Evolutionary conservation across 2,329 filamentous ascomycete genomes (phyloP), one percentile per base, ranked within the genome.

Genomic region (Penicillium griseofulvum): DNA sequence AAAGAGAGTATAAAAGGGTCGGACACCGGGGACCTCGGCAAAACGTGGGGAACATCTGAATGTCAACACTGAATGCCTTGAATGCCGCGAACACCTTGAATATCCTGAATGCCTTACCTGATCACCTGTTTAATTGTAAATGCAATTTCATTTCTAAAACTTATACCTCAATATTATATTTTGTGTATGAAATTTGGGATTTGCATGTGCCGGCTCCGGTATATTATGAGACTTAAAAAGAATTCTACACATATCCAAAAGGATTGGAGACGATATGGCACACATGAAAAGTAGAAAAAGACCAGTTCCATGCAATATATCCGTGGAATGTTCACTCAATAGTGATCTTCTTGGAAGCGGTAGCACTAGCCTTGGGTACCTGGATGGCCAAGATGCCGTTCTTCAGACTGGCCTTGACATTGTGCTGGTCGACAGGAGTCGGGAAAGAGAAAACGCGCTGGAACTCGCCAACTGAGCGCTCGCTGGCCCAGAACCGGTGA

Each of bases 381-480:
- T 79, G 65, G 39, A 87, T 78, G 52, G 74, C 80, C 50, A 87
- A 70, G 51, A 87, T 78, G 11, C 84, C 84, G 63, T 86, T 80
- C 75, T 82, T 85, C 69, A 87, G 67, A 50, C 73, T 81, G 19
- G 84, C 84, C 72, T 80, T 83, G 63, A 86, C 83, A n/a, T 71
- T 75, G 31, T 86, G 83, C 65, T 85, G 83, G 60, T 85, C 78
- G 48, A 87, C 80, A 31, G 79, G 74, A 2, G 73, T 71, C 1
- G 84, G 82, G 76, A 87, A 86, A 55, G 72, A 76, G 71, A 87
- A 86, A 45, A 75, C 77, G 64, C 84, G 79, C 56, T 81, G 78
- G 73, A 87, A 87, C 51, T 82, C 78, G 60, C 84, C 84, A 12
- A 84, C 74, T 0, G 77, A 79, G 62, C 84, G 81, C 70, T 87